Evolutionary conservation across 192 early-diverging fungal species (phyloP), one percentile per base, ranked within the genome.

Genomic region (Powellomyces hirtus): DNA sequence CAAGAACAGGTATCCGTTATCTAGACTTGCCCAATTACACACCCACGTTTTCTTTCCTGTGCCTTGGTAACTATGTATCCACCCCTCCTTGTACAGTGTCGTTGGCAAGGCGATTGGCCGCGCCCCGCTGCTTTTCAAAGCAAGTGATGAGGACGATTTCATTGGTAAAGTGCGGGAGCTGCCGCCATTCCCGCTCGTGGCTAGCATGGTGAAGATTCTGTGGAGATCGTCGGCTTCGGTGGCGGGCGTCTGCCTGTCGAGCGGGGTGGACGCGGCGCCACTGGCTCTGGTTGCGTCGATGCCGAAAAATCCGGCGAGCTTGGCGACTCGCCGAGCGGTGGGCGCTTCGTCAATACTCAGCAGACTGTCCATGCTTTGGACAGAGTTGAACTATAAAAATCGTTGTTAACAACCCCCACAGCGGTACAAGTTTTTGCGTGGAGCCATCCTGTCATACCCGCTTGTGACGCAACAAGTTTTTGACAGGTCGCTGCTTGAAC

Each of bases 281-380:
- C 22, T 24, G 11, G 22, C 46, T 18, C 64, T 30, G 63, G 11
- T 18, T 20, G 59, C 42, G 30, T 59, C 51, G 62, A 77, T 64
- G n/a, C 76, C 76, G 50, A 79, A 79, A 44, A 79, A 79, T 27
- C 71, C 75, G 18, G 77, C 75, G 6, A 79, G 77, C 46, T 79
- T 79, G 0, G 70, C 53, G 4, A 74, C 65, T 3, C 75, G 77
- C 20, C 55, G 37, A 16, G 74, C 69, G 0, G 27, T 13, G 0
- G 50, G 16, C 27, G 51, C 66, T 31, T 38, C 36, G n/a, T 52
- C 38, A 1, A 59, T 31, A 31, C 24, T 62, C 44, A 38, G 33
- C 11, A 36, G 38, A 30, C 66, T 68, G 22, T 68, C 66, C 1
- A 27, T n/a, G 63, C 63, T 65, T 6, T 29, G 46, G 27, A 34